These are phyloP conservation scores for Ogataea populi-albae DNA, from an alignment of 805 yeast species.

Conservation along the genomic window DNA sequence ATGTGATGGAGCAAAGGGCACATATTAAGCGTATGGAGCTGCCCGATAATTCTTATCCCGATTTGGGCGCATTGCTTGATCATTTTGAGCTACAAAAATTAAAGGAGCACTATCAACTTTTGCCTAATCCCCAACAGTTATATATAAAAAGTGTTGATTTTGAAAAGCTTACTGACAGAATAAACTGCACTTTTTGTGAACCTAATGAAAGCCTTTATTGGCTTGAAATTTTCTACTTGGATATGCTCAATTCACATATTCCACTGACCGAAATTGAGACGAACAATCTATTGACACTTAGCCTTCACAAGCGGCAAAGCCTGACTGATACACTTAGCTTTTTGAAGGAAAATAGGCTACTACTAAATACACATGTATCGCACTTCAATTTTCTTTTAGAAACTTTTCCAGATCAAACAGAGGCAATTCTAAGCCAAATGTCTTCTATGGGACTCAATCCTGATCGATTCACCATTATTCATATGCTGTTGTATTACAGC, in stretches of 20 bases:
- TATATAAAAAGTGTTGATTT: not conserved
- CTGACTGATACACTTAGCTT: conserved; percentile 4
- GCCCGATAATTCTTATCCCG: too few species aligned
- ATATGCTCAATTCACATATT: conserved; percentile 2
- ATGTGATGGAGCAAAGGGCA: too few species aligned
- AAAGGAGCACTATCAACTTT: not conserved
- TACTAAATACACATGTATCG: conserved; percentile 8
- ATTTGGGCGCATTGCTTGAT: too few species aligned
- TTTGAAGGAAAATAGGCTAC: not conserved
- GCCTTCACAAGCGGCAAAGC: not conserved
- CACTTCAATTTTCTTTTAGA: conserved; percentile 12
- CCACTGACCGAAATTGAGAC: conserved; percentile 15
- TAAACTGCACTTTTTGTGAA: conserved; percentile 1
- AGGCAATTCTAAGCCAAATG: conserved; percentile 8
- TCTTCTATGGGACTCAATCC: conserved; percentile 4
- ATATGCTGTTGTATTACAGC: conserved; percentile 8
- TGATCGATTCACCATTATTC: conserved; percentile 11
- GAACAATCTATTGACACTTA: conserved; percentile 9
- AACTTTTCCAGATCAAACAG: not conserved
- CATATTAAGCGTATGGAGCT: too few species aligned
- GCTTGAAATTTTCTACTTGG: conserved; percentile 10
- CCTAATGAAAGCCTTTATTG: not conserved
- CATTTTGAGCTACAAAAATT: not conserved
- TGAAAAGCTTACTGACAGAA: conserved; percentile 1
- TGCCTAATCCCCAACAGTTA: not conserved